Percentiles rank a stretch among this genome's conserved stretches.
These are phyloP conservation scores for Lophiostoma macrostomum DNA, from an alignment of 495 filamentous ascomycete species.

Conservation along the genomic window DNA sequence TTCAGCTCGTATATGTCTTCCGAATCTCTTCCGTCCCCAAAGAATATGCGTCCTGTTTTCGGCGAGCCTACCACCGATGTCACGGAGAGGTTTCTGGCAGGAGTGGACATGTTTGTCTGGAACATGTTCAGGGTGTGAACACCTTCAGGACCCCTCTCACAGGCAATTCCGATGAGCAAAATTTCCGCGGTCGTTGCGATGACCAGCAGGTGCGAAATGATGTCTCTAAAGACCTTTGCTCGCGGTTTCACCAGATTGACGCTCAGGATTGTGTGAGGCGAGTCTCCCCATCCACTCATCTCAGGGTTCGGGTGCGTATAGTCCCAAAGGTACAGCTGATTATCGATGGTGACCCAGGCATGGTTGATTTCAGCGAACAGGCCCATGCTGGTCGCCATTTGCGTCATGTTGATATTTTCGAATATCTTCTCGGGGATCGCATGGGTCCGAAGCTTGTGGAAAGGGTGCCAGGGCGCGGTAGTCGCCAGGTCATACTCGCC, in stretches of 20 bases:
- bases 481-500: conserved; percentile 81
- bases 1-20: conserved; percentile 90
- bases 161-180: conserved; percentile 74
- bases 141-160: conserved; percentile 58
- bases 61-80: conserved; percentile 72
- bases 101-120: conserved; percentile 75
- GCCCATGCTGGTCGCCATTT: conserved; percentile 84
- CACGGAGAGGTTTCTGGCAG: conserved; percentile 68
- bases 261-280: conserved; percentile 76
- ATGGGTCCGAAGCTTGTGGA: conserved; percentile 76
- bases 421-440: conserved; percentile 85
- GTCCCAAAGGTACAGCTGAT: conserved; percentile 95
- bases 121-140: conserved; percentile 70
- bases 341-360: conserved; percentile 95
- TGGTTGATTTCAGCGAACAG: conserved; percentile 89
- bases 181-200: conserved; percentile 83
- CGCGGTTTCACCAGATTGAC: conserved; percentile 80
- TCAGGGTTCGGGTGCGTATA: conserved; percentile 85
- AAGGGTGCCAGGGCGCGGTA: conserved; percentile 75
- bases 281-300: conserved; percentile 88
- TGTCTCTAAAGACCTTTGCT: conserved; percentile 73
- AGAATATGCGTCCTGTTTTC: conserved; percentile 84
- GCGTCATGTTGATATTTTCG: conserved; percentile 79
- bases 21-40: conserved; percentile 60
- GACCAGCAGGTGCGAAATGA: conserved; percentile 81